Evolutionary conservation across 73 alveolate genomes (phyloP).

Genomic region (Durusdinium trenchii): DNA sequence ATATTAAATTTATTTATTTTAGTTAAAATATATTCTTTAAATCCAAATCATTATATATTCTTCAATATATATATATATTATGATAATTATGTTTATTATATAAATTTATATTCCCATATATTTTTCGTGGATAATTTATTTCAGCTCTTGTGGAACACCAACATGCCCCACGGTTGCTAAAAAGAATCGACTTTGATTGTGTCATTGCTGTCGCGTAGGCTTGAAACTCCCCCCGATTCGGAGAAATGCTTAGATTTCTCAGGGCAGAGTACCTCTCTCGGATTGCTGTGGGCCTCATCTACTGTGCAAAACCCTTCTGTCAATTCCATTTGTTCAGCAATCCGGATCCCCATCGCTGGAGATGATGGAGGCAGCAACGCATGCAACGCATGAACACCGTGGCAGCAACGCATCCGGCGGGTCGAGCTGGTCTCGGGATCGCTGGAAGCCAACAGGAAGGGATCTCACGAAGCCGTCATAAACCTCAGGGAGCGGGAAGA

Average conservation of each 20-base stretch:
- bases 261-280: too few species aligned
- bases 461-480: constrained; percentile 28
- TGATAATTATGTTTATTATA: not conserved
- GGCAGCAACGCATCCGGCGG: not conserved
- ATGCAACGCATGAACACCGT: not conserved
- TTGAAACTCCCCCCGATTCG: too few species aligned
- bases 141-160: not conserved
- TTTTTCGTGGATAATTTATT: not conserved
- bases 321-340: too few species aligned
- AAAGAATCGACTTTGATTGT: not conserved
- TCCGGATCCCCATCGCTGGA: too few species aligned
- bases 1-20: not conserved
- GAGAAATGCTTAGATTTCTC: too few species aligned
- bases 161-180: not conserved
- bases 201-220: too few species aligned
- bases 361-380: not conserved
- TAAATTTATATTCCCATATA: not conserved
- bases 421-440: too few species aligned
- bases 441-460: too few species aligned
- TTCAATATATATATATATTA: not conserved
- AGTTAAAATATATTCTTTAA: not conserved
- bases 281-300: too few species aligned
- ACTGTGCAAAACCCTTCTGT: too few species aligned
- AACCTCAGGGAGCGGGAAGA: not conserved
- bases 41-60: not conserved